phyloP scores from a whole-genome alignment of 2,329 filamentous ascomycete species.

The Chrysoporthe cubensis region DNA sequence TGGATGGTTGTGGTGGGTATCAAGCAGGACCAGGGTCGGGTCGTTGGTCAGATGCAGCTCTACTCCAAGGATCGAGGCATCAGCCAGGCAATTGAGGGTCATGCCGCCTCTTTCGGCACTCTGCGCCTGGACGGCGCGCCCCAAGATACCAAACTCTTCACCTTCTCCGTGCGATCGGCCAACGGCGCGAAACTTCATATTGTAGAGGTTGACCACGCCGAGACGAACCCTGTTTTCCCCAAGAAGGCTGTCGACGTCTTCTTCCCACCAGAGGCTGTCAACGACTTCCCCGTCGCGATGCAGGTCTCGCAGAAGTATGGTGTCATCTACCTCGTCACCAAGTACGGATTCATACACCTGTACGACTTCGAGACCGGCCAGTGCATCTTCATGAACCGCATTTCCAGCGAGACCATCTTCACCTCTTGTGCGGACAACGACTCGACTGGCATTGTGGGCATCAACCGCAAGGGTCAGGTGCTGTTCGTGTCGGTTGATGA shows the following conservation, averaged over 20 bases:
- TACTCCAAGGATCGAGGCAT: constrained; percentile 96
- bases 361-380: constrained; percentile 96
- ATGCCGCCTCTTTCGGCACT: constrained; percentile 92
- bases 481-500: constrained; percentile 94
- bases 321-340: constrained; percentile 95
- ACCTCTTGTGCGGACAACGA: constrained; percentile 84
- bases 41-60: constrained; percentile 95
- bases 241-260: constrained; percentile 99
- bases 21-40: constrained; percentile 87
- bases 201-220: constrained; percentile 93
- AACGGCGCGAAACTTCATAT: constrained; percentile 92
- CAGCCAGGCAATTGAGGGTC: constrained; percentile 96
- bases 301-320: constrained; percentile 97
- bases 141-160: constrained; percentile 92
- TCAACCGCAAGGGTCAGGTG: constrained; percentile 97
- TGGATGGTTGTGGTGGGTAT: constrained; percentile 99
- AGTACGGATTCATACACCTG: constrained; percentile 98
- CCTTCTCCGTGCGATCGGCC: constrained; percentile 89
- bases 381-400: constrained; percentile 99
- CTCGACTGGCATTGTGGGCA: constrained; percentile 86
- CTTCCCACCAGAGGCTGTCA: constrained; percentile 93
- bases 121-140: constrained; percentile 86
- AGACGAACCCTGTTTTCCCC: constrained; percentile 83
- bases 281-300: constrained; percentile 97
- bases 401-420: constrained; percentile 99